Evolutionary conservation across 805 yeast species (phyloP).

Genomic region (Yarrowia alimentaria): DNA sequence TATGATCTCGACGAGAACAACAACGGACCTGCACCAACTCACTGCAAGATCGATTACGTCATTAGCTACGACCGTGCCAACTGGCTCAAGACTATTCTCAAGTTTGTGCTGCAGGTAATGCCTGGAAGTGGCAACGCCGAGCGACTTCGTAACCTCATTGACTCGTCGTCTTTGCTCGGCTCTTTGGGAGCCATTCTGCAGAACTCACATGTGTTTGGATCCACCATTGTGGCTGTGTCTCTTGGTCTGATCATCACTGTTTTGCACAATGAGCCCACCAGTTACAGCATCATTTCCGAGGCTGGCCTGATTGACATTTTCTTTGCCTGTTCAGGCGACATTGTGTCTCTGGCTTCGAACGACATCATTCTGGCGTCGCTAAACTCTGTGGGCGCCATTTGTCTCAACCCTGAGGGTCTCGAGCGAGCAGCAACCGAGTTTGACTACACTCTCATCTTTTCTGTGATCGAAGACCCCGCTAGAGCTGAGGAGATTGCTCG

Average conservation of each 20-base stretch:
- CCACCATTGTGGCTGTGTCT: constrained; percentile 57
- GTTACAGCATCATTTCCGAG: constrained; percentile 75
- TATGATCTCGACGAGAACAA: constrained; percentile 47
- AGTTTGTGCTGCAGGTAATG: constrained; percentile 61
- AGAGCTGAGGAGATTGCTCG: constrained; percentile 20
- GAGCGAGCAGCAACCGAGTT: constrained; percentile 34
- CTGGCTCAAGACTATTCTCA: constrained; percentile 57
- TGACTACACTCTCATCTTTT: constrained; percentile 13
- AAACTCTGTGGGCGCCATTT: constrained; percentile 77
- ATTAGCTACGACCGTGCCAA: constrained; percentile 39
- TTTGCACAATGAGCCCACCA: constrained; percentile 88
- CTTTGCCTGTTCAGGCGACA: constrained; percentile 53
- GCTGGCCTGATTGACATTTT: constrained; percentile 68
- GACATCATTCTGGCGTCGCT: constrained; percentile 62
- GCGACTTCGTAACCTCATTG: constrained; percentile 78
- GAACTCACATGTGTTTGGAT: constrained; percentile 64
- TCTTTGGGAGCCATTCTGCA: constrained; percentile 54
- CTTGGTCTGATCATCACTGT: constrained; percentile 65
- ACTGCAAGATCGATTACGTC: constrained; percentile 45
- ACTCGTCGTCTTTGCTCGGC: constrained; percentile 68
- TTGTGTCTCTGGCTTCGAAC: constrained; percentile 55
- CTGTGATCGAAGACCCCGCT: constrained; percentile 16
- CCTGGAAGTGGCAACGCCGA: constrained; percentile 73
- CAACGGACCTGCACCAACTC: constrained; percentile 47
- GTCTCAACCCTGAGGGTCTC: constrained; percentile 73